Base-by-base conservation (phyloP, 768 basidiomycete genomes). In the Boletus edulis region DNA sequence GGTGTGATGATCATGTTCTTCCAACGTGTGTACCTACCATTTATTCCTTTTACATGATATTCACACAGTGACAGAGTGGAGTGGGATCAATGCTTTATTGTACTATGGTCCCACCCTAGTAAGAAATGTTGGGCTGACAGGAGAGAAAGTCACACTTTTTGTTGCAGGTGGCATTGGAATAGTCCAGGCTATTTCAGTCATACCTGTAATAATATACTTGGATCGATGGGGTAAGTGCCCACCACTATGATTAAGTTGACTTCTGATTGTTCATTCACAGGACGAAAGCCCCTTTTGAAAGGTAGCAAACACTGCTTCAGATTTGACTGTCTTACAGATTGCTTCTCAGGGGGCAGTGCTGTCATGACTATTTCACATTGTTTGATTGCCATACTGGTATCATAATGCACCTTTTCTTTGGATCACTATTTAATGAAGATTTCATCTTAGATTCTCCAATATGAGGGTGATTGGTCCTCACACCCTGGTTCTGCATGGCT, bases 91-190 rank as follows among this genome's bases (percentile, higher is more conserved):
- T 63, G 89, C 91, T 11, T 66, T 93, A 32, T 73, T 92, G 9
- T 93, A 92, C 62, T 93, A 91, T 60, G 90, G 89, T 1, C 91
- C 91, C 1, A 83, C 82, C 0, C 75, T 93, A 3, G 80, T 91
- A 44, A 77, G 68, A 32, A 82, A 75, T 47, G 76, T 92, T 42
- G 89, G 88, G 5, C 56, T 91, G 27, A 72, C 73, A 20, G 84
- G 85, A 17, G 81, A 84, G 54, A 78, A 75, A 0, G 76, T 81
- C 9, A 78, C 83, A 1, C 75, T 92, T 0, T 60, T 90, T n/a
- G 83, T 86, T 4, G 81, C 87, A 0, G 91, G 91, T 22, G 88
- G 90, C 0, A 84, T 91, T 59, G 89, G 88, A 15, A 80, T 93
- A 52, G 80, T 89, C 7, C 91, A 93, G 62, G 82, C 91, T 57